These are phyloP conservation scores for Lolium rigidum DNA, from an alignment of 176 grass and related monocot genomes.

Conservation along the genomic window DNA sequence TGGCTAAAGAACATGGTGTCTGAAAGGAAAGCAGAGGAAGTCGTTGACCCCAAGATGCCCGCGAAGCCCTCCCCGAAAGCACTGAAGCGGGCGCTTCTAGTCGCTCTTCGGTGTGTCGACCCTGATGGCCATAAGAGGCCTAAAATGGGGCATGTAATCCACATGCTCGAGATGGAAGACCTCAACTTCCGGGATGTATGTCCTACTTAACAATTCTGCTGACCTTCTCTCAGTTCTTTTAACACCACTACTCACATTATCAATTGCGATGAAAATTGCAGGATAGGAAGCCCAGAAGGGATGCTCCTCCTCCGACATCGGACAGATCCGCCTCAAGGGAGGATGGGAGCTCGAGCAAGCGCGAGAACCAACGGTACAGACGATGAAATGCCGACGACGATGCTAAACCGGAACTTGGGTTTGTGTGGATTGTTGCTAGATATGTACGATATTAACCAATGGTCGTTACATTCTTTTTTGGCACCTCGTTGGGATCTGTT, in stretches of 20 bases:
- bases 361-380: slow-evolving; percentile 62
- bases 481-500: slow-evolving; percentile 27
- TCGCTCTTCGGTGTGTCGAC: slow-evolving; percentile 86
- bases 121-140: slow-evolving; percentile 90
- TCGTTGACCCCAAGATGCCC: slow-evolving; percentile 76
- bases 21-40: slow-evolving; percentile 74
- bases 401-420: slow-evolving; percentile 26
- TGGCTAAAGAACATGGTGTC: slow-evolving; percentile 93
- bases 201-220: neutral
- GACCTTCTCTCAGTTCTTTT: neutral
- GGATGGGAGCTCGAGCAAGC: slow-evolving; percentile 65
- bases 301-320: slow-evolving; percentile 42
- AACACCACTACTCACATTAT: neutral
- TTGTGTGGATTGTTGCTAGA: slow-evolving; percentile 47
- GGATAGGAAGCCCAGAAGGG: slow-evolving; percentile 66
- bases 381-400: slow-evolving; percentile 20
- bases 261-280: slow-evolving; percentile 26
- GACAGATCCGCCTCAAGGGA: slow-evolving; percentile 59
- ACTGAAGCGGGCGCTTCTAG: slow-evolving; percentile 73
- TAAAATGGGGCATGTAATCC: slow-evolving; percentile 97
- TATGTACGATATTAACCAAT: slow-evolving; percentile 50
- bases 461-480: slow-evolving; percentile 43
- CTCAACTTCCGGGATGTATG: slow-evolving; percentile 68
- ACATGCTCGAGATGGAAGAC: slow-evolving; percentile 98
- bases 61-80: slow-evolving; percentile 82